Base-by-base conservation (phyloP, 176 grass and related monocot genomes). In the Secale cereale region DNA sequence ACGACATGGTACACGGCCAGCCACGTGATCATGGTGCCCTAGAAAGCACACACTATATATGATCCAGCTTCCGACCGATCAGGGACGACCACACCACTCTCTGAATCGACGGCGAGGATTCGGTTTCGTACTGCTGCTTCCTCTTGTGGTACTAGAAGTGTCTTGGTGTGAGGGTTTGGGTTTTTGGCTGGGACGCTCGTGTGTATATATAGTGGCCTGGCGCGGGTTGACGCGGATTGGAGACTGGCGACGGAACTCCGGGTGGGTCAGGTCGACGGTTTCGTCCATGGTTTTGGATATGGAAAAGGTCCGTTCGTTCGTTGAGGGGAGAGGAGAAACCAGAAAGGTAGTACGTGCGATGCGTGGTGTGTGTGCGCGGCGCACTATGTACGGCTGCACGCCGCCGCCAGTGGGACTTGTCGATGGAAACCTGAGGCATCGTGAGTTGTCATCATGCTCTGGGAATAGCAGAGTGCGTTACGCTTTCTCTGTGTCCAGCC, bases 1-100 rank as follows among this genome's bases (percentile, higher is more conserved):
- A 82, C 90, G 3, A 95, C 92, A 14, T 87, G 85, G 89, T 91
- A 87, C 85, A 91, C 89, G 7, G 85, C 81, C 46, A 81, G 80
- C 0, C 85, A 69, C 12, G 85, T 71, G 13, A 91, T 86, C 88
- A 90, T 90, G 10, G 14, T n/a, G 65, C 60, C 78, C 78, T 84
- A 57, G 52, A 57, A 57, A 20, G 17, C 7, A 8, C 41, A 45
- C 52, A 8, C 7, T 40, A 40, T 33, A 33, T 37, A 17, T 2
- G 52, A 3, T 60, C 59, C n/a, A 5, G 23, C 13, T 35, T 17
- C 6, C 1, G 15, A 50, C 46, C 46, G 41, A 31, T 31, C 30
- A 31, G 15, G 37, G 1, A 39, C 41, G 19, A 57, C 52, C 52
- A 57, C 52, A 20, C 22, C 61, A 40, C 31, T 25, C 61, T 78